phyloP scores from a whole-genome alignment of 805 yeast species.

The Candida yuanshanica region DNA sequence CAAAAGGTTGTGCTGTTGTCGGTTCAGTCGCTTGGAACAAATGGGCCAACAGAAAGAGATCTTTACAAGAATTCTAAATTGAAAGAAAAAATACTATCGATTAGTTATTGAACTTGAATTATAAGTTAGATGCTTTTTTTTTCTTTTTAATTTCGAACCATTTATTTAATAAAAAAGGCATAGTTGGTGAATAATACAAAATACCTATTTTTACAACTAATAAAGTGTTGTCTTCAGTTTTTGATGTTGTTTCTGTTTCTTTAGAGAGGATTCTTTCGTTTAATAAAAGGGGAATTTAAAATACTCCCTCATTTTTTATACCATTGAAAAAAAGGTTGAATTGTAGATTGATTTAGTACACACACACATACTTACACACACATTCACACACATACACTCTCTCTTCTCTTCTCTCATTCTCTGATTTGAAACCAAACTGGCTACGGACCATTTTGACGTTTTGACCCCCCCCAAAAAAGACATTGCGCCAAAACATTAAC shows the following conservation, averaged over 20 bases:
- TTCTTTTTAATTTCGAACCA: no score
- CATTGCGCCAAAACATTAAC: no score
- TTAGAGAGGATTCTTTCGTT: slow-evolving; percentile 1
- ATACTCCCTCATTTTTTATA: background rate
- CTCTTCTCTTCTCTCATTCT: no score
- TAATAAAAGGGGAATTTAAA: background rate
- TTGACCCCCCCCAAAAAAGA: slow-evolving; percentile 10
- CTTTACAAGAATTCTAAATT: slow-evolving; percentile 22
- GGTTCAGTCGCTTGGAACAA: slow-evolving; percentile 10
- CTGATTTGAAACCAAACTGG: no score
- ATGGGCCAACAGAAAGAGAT: slow-evolving; percentile 17
- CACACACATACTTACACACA: no score
- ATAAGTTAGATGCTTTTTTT: no score
- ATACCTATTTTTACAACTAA: no score
- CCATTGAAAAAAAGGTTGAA: no score
- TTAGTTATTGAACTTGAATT: no score
- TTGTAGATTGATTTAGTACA: background rate
- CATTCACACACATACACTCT: no score
- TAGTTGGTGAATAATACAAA: no score
- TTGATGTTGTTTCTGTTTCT: background rate
- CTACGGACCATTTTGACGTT: slow-evolving; percentile 15
- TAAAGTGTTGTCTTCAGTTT: background rate
- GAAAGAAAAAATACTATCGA: no score
- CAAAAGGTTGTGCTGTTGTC: slow-evolving; percentile 15
- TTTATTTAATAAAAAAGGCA: background rate